Evolutionary conservation across 2,329 filamentous ascomycete species (phyloP).

Genomic region (Aspergillus costaricaensis): DNA sequence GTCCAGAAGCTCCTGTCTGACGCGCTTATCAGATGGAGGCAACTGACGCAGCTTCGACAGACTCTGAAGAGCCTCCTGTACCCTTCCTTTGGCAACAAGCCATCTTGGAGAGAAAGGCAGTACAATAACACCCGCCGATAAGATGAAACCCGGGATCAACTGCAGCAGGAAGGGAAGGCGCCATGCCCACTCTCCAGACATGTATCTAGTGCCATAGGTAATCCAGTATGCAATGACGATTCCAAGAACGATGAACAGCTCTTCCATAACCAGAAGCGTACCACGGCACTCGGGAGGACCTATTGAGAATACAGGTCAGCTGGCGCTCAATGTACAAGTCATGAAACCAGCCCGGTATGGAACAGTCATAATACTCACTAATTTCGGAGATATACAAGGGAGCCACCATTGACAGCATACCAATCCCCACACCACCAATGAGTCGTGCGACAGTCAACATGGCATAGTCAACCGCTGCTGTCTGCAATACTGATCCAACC

Average conservation of each 20-base stretch:
- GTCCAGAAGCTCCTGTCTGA: slow-evolving; percentile 54
- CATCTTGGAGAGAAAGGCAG: slow-evolving; percentile 60
- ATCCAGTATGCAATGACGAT: slow-evolving; percentile 48
- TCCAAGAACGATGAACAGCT: slow-evolving; percentile 45
- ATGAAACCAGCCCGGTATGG: background rate
- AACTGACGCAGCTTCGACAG: slow-evolving; percentile 54
- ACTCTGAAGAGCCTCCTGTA: slow-evolving; percentile 53
- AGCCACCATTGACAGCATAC: slow-evolving; percentile 53
- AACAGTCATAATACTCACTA: slow-evolving; percentile 23
- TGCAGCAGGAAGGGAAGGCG: slow-evolving; percentile 52
- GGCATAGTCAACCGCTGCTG: slow-evolving; percentile 51
- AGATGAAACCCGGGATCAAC: slow-evolving; percentile 44
- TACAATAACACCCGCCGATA: slow-evolving; percentile 42
- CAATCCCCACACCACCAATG: slow-evolving; percentile 55
- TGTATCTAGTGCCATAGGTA: slow-evolving; percentile 48
- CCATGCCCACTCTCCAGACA: slow-evolving; percentile 51
- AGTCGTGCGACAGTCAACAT: slow-evolving; percentile 55
- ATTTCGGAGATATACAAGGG: slow-evolving; percentile 58
- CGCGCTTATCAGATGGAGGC: slow-evolving; percentile 50
- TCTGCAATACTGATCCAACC: slow-evolving; percentile 55
- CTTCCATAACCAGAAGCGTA: slow-evolving; percentile 47
- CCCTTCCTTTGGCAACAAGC: slow-evolving; percentile 50
- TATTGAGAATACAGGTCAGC: slow-evolving; percentile 6
- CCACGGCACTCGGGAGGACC: slow-evolving; percentile 52
- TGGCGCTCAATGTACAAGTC: background rate